These are phyloP conservation scores for Cercophora samala DNA, from an alignment of 495 filamentous ascomycete genomes.

Conservation along the genomic window DNA sequence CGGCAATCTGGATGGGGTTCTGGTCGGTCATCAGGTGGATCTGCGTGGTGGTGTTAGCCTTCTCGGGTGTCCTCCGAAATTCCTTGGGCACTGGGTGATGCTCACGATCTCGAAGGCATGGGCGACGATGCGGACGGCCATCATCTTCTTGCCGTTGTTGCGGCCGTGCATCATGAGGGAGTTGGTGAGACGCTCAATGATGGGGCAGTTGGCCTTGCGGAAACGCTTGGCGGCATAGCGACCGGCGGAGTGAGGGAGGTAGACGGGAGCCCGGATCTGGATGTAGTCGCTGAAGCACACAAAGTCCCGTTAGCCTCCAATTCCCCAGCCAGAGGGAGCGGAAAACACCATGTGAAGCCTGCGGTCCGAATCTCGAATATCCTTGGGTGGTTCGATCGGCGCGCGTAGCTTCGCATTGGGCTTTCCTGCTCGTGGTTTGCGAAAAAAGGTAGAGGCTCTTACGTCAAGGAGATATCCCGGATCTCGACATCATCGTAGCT, in stretches of 20 bases:
- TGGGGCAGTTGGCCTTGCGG: constrained; percentile 99
- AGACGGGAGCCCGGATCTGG: constrained; percentile 97
- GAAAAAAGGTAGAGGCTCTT: constrained; percentile 46
- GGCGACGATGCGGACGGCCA: constrained; percentile 98
- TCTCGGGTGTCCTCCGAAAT: not conserved
- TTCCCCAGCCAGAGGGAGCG: not conserved
- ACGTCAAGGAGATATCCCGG: constrained; percentile 99
- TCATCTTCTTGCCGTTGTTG: constrained; percentile 99
- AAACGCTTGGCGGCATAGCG: constrained; percentile 99
- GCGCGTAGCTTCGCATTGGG: not conserved
- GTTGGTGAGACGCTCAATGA: constrained; percentile 99
- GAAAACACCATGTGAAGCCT: not conserved
- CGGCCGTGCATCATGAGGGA: constrained; percentile 99
- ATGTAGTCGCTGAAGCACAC: constrained; percentile 85
- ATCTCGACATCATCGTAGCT: constrained; percentile 99
- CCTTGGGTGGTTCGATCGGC: not conserved
- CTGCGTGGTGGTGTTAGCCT: constrained; percentile 42
- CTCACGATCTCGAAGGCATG: constrained; percentile 99
- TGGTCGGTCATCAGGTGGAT: constrained; percentile 99
- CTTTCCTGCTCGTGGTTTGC: not conserved
- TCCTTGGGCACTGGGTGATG: not conserved
- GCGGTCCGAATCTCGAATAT: constrained; percentile 12
- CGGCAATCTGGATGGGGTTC: constrained; percentile 99
- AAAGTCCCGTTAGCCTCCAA: constrained; percentile 46
- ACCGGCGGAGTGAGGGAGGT: constrained; percentile 96